A percentile compares a stretch with the other conserved stretches of the same genome.
These are phyloP conservation scores for Kurtzmaniella natalensis DNA, from an alignment of 1,139 yeast genomes.

Conservation along the genomic window DNA sequence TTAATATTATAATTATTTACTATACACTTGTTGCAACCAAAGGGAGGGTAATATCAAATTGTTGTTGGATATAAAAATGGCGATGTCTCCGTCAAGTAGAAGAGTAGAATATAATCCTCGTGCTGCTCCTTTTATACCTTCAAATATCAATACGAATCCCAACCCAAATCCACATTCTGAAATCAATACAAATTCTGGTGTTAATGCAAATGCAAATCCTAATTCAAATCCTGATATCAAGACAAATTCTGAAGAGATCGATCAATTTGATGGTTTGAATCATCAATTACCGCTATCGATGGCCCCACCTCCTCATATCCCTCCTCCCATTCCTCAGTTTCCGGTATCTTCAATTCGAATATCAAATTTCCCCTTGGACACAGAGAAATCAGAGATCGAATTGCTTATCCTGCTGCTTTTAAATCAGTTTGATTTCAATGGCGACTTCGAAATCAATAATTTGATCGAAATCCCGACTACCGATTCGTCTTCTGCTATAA, in stretches of 20 bases:
- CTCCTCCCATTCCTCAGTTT: not conserved
- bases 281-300: too few relatives aligned
- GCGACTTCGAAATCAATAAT: not conserved
- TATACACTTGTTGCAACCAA: too few relatives aligned
- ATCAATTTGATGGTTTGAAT: too few relatives aligned
- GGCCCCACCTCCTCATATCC: not conserved
- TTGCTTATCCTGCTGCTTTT: not conserved
- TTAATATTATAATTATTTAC: too few relatives aligned
- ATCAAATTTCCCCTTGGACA: not conserved
- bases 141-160: not conserved
- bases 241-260: too few relatives aligned
- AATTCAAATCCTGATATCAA: too few relatives aligned
- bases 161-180: not conserved
- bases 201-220: too few relatives aligned
- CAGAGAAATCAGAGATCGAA: not conserved
- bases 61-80: too few relatives aligned
- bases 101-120: slow-evolving; percentile 2
- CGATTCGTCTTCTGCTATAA: not conserved
- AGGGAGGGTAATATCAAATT: too few relatives aligned
- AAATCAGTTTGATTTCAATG: not conserved
- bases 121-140: slow-evolving; percentile 1
- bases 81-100: slow-evolving; percentile 1
- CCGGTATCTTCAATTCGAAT: not conserved
- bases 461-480: not conserved
- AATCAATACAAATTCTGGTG: too few relatives aligned